Evolutionary conservation across 2,329 filamentous ascomycete genomes (phyloP).

Genomic region (Curvularia verruculosa): DNA sequence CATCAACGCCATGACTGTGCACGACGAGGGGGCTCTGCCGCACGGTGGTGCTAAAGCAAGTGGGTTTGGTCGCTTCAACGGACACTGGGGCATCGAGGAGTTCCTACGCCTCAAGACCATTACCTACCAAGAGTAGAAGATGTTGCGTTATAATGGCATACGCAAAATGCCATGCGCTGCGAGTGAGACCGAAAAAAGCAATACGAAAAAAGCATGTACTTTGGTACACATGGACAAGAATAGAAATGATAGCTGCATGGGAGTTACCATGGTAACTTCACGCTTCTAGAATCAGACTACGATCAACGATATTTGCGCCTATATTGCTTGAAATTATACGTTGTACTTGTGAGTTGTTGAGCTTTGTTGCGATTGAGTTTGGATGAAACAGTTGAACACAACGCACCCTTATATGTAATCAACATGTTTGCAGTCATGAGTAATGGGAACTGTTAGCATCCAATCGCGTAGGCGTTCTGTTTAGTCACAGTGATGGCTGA

Average conservation of each 20-base stretch:
- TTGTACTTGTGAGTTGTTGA: not conserved
- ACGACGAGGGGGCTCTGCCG: slow-evolving; percentile 56
- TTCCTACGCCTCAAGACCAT: slow-evolving; percentile 54
- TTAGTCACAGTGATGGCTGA: slow-evolving; percentile 2
- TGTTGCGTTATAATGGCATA: not conserved
- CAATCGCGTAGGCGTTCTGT: not conserved
- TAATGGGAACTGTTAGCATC: not conserved
- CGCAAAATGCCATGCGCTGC: too few relatives aligned
- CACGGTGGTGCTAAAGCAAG: slow-evolving; percentile 59
- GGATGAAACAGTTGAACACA: not conserved
- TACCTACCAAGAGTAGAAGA: slow-evolving; percentile 46
- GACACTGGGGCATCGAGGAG: slow-evolving; percentile 54
- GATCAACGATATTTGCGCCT: not conserved
- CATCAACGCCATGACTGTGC: slow-evolving; percentile 59
- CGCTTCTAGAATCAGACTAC: not conserved
- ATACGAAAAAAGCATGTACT: not conserved
- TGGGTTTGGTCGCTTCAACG: slow-evolving; percentile 58
- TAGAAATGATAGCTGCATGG: not conserved
- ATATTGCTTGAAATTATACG: not conserved
- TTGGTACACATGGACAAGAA: not conserved
- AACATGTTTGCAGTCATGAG: not conserved
- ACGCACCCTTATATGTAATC: not conserved
- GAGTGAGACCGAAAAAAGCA: not conserved
- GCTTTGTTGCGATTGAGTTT: not conserved
- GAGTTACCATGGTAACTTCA: not conserved